A percentile compares a stretch with the other conserved stretches of the same genome.
Evolutionary conservation across 1,284 basidiomycete species (phyloP).

Genomic region (Apiotrichum veenhuisii): DNA sequence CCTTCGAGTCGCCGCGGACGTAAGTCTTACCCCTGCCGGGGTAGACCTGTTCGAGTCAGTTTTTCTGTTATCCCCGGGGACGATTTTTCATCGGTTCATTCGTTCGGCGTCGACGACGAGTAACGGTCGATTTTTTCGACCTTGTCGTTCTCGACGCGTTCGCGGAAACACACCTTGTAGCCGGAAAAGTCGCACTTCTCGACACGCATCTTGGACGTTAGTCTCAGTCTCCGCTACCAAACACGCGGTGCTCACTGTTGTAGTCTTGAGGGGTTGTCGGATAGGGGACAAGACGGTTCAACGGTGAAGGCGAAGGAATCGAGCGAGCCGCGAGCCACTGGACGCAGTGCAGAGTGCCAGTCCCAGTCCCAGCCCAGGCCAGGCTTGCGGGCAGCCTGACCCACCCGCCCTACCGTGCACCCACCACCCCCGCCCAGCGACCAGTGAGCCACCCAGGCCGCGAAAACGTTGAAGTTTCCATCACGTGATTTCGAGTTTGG

Average conservation of each 20-base stretch:
- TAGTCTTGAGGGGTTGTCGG: background rate
- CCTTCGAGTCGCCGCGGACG: constrained; percentile 94
- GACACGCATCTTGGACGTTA: constrained; percentile 66
- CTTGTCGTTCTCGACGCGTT: background rate
- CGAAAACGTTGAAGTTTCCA: too few species aligned
- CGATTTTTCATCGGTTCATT: background rate
- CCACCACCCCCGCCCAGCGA: too few species aligned
- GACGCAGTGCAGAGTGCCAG: too few species aligned
- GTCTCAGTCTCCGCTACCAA: constrained; percentile 6
- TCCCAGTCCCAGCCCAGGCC: too few species aligned
- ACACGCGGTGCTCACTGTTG: background rate
- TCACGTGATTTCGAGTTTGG: too few species aligned
- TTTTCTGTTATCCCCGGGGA: background rate
- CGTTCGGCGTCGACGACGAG: background rate
- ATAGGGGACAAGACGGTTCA: background rate
- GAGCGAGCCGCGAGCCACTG: background rate
- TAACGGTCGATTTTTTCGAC: background rate
- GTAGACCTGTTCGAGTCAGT: constrained; percentile 61
- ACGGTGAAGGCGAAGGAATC: background rate
- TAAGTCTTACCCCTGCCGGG: constrained; percentile 92
- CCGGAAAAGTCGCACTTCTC: constrained; percentile 96
- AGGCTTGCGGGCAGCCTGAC: background rate
- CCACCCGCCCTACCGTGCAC: too few species aligned
- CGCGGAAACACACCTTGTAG: constrained; percentile 56
- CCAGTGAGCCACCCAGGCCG: too few species aligned